Evolutionary conservation across 2,329 filamentous ascomycete species (phyloP), one percentile per base, ranked within the genome.

Genomic region (Volutella citrinella): DNA sequence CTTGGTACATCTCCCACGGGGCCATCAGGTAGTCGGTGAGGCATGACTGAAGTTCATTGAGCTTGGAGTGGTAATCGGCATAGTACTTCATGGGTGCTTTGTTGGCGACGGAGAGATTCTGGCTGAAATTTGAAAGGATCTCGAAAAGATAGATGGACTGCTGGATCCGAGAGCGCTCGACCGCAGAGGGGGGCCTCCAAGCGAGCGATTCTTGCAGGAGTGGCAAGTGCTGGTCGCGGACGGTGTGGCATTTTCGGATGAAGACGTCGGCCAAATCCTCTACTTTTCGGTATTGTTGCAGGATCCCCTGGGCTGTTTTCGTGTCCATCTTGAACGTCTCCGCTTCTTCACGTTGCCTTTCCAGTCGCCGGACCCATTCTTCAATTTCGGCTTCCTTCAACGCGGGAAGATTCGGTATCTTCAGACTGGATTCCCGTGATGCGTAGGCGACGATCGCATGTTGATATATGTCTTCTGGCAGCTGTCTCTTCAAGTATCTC

Each of bases 1-100:
- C 42, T 22, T 44, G 38, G 27, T 42, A 27, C 22, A 42, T 32
- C 27, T 44, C 42, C 42, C 42, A 44, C 5, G 42, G 42, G 6
- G 42, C 34, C 19, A 44, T n/a, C 7, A 30, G 13, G 7, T 25
- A 8, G 3, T 32, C 32, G 7, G 23, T n/a, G 17, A 43, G 15
- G 4, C 13, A 20, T 4, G 24, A 14, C 4, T 43, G 41, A 1
- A 43, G 27, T 6, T 25, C 30, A 5, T 10, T 11, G 2, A 43
- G n/a, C 5, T 35, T 32, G 4, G 18, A 17, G 10, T 32, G 16
- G 26, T 16, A 34, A 4, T 28, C 22, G 22, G 15, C 7, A 7
- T 24, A 24, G 27, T 37, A 43, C 5, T 16, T 11, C 10, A n/a
- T 8, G 12, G 25, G 9, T 10, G n/a, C 18, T 6, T 27, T 19